A percentile compares a stretch with the other conserved stretches of the same genome.
Conservation (phyloP, 1,284 basidiomycete species). For the Puccinia sorghi region DNA sequence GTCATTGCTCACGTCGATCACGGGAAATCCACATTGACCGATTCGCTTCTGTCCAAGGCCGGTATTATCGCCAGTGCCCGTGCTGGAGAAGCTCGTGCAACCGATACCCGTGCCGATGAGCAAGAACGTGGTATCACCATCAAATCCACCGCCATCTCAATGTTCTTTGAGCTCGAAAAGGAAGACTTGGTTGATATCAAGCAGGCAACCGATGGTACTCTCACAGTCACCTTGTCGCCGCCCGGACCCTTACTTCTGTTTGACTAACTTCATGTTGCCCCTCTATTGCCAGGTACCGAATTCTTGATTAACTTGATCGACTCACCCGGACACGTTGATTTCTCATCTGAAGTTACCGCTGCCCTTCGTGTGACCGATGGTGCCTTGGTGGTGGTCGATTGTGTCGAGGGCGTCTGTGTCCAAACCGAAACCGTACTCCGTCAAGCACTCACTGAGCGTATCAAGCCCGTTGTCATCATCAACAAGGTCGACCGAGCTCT, state of each 20-base stretch:
- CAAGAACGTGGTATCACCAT: conserved; percentile 99
- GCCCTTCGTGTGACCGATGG: conserved; percentile 99
- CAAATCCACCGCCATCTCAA: conserved; percentile 99
- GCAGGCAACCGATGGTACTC: conserved; percentile 83
- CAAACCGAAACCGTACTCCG: conserved; percentile 99
- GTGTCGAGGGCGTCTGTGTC: conserved; percentile 99
- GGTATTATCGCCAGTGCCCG: conserved; percentile 97
- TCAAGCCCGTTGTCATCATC: conserved; percentile 99
- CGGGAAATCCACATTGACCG: conserved; percentile 99
- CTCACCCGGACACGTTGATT: conserved; percentile 99
- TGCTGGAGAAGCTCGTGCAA: conserved; percentile 96
- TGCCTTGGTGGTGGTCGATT: conserved; percentile 88
- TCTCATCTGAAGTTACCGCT: conserved; percentile 99
- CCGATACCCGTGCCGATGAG: conserved; percentile 96
- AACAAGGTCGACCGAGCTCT: conserved; percentile 99
- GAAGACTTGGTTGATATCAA: conserved; percentile 81
- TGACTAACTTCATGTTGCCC: conserved; percentile 18
- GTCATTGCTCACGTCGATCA: conserved; percentile 75
- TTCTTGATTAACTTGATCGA: conserved; percentile 99
- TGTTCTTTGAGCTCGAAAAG: conserved; percentile 97
- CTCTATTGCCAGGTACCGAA: conserved; percentile 69
- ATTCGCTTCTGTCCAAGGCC: conserved; percentile 98
- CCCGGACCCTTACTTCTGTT: conserved; percentile 47
- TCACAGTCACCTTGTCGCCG: conserved; percentile 21
- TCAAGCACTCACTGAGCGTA: conserved; percentile 95